Percentiles rank a stretch among this genome's conserved stretches.
Conservation (phyloP, 257 asterid genomes). For the Ligustrum vulgare region DNA sequence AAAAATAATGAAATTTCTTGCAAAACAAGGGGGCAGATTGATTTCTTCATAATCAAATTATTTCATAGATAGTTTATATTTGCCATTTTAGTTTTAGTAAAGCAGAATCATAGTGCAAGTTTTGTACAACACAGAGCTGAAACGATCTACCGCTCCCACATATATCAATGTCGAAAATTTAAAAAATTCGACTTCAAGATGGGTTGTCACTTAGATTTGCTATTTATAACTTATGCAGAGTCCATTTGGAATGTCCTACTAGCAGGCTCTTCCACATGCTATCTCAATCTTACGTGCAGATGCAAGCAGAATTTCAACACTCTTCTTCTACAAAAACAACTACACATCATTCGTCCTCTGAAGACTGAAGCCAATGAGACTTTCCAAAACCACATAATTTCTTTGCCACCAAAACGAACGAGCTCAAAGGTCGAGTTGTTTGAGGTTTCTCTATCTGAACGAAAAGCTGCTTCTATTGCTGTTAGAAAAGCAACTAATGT, state of each 20-base stretch:
- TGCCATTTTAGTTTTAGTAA: too few relatives aligned
- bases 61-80: too few relatives aligned
- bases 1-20: too few relatives aligned
- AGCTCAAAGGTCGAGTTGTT: constrained; percentile 35
- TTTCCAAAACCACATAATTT: constrained; percentile 29
- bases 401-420: constrained; percentile 30
- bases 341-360: constrained; percentile 31
- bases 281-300: constrained; percentile 59
- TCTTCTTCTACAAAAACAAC: constrained; percentile 30
- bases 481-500: constrained; percentile 68
- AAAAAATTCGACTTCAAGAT: not conserved
- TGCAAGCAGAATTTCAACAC: constrained; percentile 51
- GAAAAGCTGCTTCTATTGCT: constrained; percentile 29
- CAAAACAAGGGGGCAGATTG: too few relatives aligned
- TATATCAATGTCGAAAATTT: too few relatives aligned
- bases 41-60: too few relatives aligned
- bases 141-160: too few relatives aligned
- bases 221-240: constrained; percentile 51
- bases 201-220: constrained; percentile 1
- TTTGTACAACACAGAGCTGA: too few relatives aligned
- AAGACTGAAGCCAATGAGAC: constrained; percentile 36
- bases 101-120: too few relatives aligned
- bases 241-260: constrained; percentile 98
- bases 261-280: constrained; percentile 92
- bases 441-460: constrained; percentile 59